Percentiles rank a stretch among this genome's conserved stretches.
Conservation (phyloP, 1,284 basidiomycete genomes). For the Austroboletus olivaceoglutinosus region DNA sequence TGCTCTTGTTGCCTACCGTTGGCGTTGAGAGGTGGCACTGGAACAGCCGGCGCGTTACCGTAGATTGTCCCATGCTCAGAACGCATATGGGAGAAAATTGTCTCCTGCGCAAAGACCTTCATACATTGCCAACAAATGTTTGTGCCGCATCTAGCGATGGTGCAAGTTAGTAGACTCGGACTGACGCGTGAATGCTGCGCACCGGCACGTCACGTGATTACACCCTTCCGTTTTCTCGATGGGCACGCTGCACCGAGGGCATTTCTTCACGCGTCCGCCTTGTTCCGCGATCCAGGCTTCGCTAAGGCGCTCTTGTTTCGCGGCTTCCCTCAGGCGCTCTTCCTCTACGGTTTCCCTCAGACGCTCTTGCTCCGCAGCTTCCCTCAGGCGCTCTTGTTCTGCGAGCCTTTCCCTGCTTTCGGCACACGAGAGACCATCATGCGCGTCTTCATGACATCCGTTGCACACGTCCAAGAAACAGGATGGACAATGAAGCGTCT, state of each 20-base stretch:
- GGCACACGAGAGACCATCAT: conserved; percentile 52
- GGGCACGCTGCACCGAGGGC: conserved; percentile 43
- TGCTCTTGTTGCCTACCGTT: too few species aligned
- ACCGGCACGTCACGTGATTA: conserved; percentile 52
- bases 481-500: conserved; percentile 44
- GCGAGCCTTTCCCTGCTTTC: conserved; percentile 31
- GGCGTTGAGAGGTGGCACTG: too few species aligned
- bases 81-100: too few species aligned
- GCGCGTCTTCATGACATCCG: conserved; percentile 48
- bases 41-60: too few species aligned
- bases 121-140: conserved; percentile 57
- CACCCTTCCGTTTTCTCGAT: conserved; percentile 55
- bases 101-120: background rate
- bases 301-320: conserved; percentile 45
- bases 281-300: conserved; percentile 40
- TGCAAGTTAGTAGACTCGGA: background rate
- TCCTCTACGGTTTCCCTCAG: conserved; percentile 35
- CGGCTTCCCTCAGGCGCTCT: too few species aligned
- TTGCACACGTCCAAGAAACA: conserved; percentile 53
- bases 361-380: conserved; percentile 43
- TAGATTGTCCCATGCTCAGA: too few species aligned
- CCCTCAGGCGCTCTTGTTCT: too few species aligned
- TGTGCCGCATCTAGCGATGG: conserved; percentile 39
- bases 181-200: background rate
- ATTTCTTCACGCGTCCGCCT: conserved; percentile 35